Percentiles rank a stretch among this genome's conserved stretches.
Evolutionary conservation across 148 eudicot genomes (phyloP).

Genomic region (Fallopia convolvulus): DNA sequence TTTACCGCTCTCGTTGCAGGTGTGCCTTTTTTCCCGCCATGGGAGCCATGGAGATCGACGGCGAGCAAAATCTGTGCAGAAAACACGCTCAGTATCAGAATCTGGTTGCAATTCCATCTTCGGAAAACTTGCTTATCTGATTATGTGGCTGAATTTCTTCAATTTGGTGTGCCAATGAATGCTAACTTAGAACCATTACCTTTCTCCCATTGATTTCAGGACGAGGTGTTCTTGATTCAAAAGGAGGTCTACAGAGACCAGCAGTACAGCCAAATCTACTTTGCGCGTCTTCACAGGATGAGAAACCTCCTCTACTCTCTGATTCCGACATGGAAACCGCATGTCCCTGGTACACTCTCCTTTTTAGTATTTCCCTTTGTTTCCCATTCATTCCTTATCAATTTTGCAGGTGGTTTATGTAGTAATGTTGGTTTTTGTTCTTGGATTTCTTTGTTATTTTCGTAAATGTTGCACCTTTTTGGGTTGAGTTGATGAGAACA

Average conservation of each 20-base stretch:
- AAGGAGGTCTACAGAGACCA: conserved; percentile 83
- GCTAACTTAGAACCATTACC: not conserved
- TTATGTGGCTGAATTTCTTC: not conserved
- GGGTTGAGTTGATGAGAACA: not conserved
- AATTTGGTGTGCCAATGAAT: not conserved
- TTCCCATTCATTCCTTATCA: not conserved
- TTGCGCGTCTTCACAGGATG: conserved; percentile 65
- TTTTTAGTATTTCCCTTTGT: not conserved
- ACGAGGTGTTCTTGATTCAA: conserved; percentile 51
- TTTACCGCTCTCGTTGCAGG: not conserved
- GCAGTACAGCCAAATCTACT: conserved; percentile 92
- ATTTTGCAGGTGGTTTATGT: not conserved
- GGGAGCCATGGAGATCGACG: conserved; percentile 55
- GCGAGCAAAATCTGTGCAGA: conserved; percentile 36
- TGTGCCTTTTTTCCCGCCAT: conserved; percentile 38
- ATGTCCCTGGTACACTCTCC: conserved; percentile 48
- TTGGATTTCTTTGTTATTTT: not conserved
- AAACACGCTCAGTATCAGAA: conserved; percentile 52
- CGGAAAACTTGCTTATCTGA: not conserved
- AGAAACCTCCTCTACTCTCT: conserved; percentile 81
- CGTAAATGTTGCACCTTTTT: not conserved
- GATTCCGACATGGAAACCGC: conserved; percentile 80
- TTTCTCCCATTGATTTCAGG: conserved; percentile 28
- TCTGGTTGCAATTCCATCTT: conserved; percentile 28
- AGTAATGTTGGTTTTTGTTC: not conserved